Evolutionary conservation across 2,329 filamentous ascomycete species (phyloP).

Genomic region (Cladosporium sp.): DNA sequence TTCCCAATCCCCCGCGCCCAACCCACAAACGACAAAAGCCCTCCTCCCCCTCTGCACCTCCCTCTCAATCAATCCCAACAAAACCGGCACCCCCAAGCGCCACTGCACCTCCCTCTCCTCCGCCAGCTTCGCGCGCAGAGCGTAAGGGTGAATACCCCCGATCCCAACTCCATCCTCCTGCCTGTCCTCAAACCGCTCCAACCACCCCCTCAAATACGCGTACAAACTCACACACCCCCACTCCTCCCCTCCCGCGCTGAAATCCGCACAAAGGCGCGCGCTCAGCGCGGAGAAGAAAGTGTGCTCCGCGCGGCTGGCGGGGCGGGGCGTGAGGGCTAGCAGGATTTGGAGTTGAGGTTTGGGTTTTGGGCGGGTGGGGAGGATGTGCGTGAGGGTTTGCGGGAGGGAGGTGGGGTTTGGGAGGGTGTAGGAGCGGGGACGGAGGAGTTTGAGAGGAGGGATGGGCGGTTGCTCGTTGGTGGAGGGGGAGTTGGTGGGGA

Average conservation of each 20-base stretch:
- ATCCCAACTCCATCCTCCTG: neutral
- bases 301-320: neutral
- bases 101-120: constrained; percentile 3
- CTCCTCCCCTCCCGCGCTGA: neutral
- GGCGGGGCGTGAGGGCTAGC: neutral
- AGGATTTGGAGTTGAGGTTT: neutral
- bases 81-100: neutral
- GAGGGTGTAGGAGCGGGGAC: neutral
- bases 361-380: neutral
- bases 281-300: neutral
- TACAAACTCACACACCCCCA: constrained; percentile 3
- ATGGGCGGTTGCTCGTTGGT: too few species aligned
- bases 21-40: neutral
- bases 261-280: neutral
- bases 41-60: neutral
- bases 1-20: neutral
- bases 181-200: neutral
- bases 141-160: constrained; percentile 2
- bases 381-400: neutral
- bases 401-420: neutral
- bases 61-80: neutral
- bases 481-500: neutral
- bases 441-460: neutral
- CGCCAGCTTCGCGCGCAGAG: neutral
- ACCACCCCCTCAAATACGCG: neutral